Evolutionary conservation across 2,329 filamentous ascomycete genomes (phyloP), one percentile per base, ranked within the genome.

Genomic region (Pseudonectria buxi): DNA sequence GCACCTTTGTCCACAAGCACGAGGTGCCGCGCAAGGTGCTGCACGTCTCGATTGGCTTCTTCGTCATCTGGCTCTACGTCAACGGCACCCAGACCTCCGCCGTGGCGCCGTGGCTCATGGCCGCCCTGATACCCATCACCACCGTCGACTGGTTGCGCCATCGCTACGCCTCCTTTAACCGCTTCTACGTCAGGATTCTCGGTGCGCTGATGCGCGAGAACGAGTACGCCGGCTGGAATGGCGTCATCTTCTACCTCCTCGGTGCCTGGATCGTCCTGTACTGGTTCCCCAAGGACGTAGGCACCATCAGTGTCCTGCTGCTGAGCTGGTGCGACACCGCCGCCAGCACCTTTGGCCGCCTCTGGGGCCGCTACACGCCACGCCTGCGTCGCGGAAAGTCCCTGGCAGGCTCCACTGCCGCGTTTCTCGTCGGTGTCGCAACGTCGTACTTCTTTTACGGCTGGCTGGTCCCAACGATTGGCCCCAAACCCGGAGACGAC

Each of bases 261-360:
- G 92, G 92, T 37, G 82, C 88, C 18, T 95, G 88, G 79, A 72
- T 81, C 24, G 87, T 90, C 12, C 76, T 96, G 47, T 78, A 78
- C 48, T 87, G 86, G 59, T 87, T 94, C 59, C 87, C 89, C 45
- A 98, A 96, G 65, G 92, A 98, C 53, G 76, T 98, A 15, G 88
- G 83, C 7, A 83, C 94, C 32, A 83, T 96, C 69, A 81, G 84
- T 42, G 83, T 96, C 28, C 69, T 98, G 52, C 74, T 98, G 27
- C 76, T 98, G 15, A 94, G 86, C 56, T 98, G 92, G 92, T 98
- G 92, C 63, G 92, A 98, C 60, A 96, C 92, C 1, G 92, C 92
- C 25, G 92, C 92, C 33, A 92, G 84, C 57, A 98, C 92, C 0
- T 89, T 98, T 55, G 92, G 92, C 35, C 78, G 92, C 36, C 69